Evolutionary conservation across 139 green algal species (phyloP).

Genomic region (Tetradesmus obliquus): DNA sequence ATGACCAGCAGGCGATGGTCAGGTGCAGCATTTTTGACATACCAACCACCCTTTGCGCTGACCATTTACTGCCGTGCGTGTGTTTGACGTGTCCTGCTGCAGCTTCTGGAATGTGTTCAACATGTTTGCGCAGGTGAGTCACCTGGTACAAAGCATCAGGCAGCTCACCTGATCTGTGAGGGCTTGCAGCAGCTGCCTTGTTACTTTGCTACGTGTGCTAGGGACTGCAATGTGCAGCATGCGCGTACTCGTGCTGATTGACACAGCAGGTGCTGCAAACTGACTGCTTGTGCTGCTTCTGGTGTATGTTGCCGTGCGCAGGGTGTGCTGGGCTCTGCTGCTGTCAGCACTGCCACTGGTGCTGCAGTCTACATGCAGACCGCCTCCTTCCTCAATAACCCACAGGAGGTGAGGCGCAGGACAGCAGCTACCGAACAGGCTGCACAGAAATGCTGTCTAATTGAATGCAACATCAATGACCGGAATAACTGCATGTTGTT

Average conservation of each 20-base stretch:
- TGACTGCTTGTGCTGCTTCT: neutral
- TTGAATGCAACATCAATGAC: too few relatives aligned
- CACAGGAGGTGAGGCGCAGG: constrained; percentile 14
- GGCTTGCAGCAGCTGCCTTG: too few relatives aligned
- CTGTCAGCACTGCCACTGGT: neutral
- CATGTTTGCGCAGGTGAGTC: constrained; percentile 20
- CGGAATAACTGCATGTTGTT: too few relatives aligned
- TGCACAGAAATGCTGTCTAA: neutral
- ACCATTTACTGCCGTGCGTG: neutral
- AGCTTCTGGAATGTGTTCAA: constrained; percentile 41
- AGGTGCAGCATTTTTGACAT: too few relatives aligned
- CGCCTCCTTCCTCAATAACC: neutral
- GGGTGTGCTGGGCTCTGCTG: constrained; percentile 14
- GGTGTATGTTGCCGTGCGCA: neutral
- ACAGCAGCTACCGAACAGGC: neutral
- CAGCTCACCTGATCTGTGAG: neutral
- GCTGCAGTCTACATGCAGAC: neutral
- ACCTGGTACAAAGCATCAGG: too few relatives aligned
- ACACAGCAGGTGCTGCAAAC: too few relatives aligned
- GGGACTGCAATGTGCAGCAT: too few relatives aligned
- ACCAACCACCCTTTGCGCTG: too few relatives aligned
- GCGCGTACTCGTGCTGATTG: too few relatives aligned
- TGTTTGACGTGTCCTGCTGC: neutral
- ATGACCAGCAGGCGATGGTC: too few relatives aligned
- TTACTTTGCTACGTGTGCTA: too few relatives aligned